These are phyloP conservation scores for Apiotrichum veenhuisii DNA, from an alignment of 1,284 basidiomycete species.

Conservation along the genomic window DNA sequence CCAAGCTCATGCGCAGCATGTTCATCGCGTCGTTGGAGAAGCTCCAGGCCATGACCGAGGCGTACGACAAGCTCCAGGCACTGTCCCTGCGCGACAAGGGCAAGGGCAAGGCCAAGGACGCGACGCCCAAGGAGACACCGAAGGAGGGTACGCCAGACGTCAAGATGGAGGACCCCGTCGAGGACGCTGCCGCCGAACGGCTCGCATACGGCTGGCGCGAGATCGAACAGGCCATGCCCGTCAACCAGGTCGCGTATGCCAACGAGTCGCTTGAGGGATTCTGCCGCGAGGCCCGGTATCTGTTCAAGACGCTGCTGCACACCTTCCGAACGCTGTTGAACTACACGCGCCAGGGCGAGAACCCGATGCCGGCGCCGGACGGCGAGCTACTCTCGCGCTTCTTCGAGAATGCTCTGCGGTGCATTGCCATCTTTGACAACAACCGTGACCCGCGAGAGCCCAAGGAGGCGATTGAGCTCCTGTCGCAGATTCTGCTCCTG, in stretches of 20 bases:
- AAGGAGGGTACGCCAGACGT: constrained; percentile 3
- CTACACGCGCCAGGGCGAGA: constrained; percentile 74
- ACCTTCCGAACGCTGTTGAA: constrained; percentile 81
- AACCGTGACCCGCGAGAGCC: constrained; percentile 69
- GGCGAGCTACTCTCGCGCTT: constrained; percentile 82
- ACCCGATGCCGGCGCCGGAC: constrained; percentile 64
- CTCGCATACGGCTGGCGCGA: constrained; percentile 51
- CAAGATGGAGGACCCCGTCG: constrained; percentile 23
- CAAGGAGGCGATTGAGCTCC: constrained; percentile 82
- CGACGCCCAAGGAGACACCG: constrained; percentile 34
- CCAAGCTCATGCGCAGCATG: constrained; percentile 66
- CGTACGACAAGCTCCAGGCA: constrained; percentile 54
- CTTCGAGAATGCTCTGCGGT: constrained; percentile 79
- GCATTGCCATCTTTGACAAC: constrained; percentile 80
- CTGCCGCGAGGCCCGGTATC: constrained; percentile 71
- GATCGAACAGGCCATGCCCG: constrained; percentile 75
- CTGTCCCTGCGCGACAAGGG: constrained; percentile 40
- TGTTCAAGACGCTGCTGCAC: constrained; percentile 85
- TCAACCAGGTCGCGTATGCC: constrained; percentile 67
- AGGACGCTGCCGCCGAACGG: constrained; percentile 26
- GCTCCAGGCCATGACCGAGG: constrained; percentile 71
- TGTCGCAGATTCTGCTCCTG: constrained; percentile 72
- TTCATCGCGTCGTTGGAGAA: constrained; percentile 84
- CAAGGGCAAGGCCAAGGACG: constrained; percentile 44
- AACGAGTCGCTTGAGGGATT: constrained; percentile 70